A percentile compares a stretch with the other conserved stretches of the same genome.
Conservation (phyloP, 176 grass and related monocot genomes). For the Oryza longistaminata region DNA sequence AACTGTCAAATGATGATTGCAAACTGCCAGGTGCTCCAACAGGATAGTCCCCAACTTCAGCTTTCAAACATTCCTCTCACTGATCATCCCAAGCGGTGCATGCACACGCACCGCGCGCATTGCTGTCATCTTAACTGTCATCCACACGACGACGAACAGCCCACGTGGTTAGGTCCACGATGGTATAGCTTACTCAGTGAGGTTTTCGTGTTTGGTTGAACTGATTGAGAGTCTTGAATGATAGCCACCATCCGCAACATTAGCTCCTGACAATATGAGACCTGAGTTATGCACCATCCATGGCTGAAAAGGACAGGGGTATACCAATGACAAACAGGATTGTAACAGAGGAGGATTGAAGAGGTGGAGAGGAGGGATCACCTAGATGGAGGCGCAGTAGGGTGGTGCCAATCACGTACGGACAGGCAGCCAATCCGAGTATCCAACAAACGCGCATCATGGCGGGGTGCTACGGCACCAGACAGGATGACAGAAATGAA, state of each 20-base stretch:
- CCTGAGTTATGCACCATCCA: background rate
- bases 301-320: background rate
- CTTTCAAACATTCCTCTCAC: slow-evolving; percentile 48
- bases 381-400: background rate
- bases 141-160: background rate
- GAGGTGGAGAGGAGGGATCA: too few species aligned
- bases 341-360: background rate
- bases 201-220: background rate
- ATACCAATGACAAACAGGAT: background rate
- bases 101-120: background rate
- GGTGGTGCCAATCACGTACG: slow-evolving; percentile 30
- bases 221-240: background rate
- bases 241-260: too few species aligned
- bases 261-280: background rate
- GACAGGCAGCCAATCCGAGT: slow-evolving; percentile 12
- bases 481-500: slow-evolving; percentile 3
- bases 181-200: background rate
- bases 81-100: background rate
- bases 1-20: slow-evolving; percentile 17
- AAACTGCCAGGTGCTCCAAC: slow-evolving; percentile 20
- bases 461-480: background rate
- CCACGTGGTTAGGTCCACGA: background rate
- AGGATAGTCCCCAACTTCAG: background rate
- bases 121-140: background rate
- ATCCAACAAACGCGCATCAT: slow-evolving; percentile 24